phyloP scores from a whole-genome alignment of 2,329 filamentous ascomycete genomes.

The Elsinoe ampelina region DNA sequence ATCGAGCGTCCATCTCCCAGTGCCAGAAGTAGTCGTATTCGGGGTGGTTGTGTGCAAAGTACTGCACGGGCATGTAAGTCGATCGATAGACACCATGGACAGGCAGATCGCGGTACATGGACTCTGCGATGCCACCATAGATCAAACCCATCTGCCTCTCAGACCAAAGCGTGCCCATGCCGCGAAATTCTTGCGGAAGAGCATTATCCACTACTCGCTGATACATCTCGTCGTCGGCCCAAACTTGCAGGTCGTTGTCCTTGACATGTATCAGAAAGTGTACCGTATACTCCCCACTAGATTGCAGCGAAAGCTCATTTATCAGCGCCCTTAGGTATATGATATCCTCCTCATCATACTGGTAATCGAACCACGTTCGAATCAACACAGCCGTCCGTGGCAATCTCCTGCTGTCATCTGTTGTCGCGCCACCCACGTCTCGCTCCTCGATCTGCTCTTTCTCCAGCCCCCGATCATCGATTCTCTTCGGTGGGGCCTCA shows the following conservation, averaged over 20 bases:
- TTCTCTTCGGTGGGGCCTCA: constrained; percentile 18
- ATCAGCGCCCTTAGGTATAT: constrained; percentile 75
- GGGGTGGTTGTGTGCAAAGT: constrained; percentile 79
- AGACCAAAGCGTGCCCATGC: constrained; percentile 45
- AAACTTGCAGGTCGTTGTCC: constrained; percentile 68
- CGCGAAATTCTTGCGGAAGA: constrained; percentile 40
- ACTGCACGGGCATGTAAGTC: constrained; percentile 87
- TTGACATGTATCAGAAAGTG: constrained; percentile 82
- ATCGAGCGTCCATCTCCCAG: constrained; percentile 89
- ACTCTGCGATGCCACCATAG: constrained; percentile 42
- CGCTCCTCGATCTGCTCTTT: constrained; percentile 14
- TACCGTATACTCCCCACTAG: constrained; percentile 71
- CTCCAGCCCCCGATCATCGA: constrained; percentile 15
- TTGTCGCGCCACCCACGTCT: not conserved
- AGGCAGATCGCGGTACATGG: constrained; percentile 49
- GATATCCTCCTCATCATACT: constrained; percentile 70
- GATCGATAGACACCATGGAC: constrained; percentile 62
- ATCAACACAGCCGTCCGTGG: constrained; percentile 69
- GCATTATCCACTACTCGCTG: constrained; percentile 50
- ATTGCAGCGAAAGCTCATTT: constrained; percentile 65
- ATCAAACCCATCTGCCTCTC: constrained; percentile 47
- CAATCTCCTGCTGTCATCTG: constrained; percentile 27
- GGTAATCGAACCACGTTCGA: constrained; percentile 70
- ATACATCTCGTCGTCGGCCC: constrained; percentile 67
- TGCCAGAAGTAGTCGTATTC: constrained; percentile 92